These are phyloP conservation scores for Candida buenavistaensis DNA, from an alignment of 1,139 yeast species.

Conservation along the genomic window DNA sequence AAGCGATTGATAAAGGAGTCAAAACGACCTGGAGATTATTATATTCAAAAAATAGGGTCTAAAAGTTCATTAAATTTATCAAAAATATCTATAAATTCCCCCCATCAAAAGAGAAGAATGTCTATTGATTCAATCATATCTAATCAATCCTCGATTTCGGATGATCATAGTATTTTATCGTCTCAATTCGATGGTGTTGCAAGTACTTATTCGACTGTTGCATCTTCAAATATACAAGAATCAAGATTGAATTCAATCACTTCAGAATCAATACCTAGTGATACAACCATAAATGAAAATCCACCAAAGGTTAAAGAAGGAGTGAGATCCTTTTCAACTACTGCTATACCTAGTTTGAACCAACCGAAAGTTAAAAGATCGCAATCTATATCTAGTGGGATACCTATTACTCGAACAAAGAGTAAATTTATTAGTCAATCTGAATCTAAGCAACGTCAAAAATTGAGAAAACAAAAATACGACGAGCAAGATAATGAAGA, in stretches of 20 bases:
- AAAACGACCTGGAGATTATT: slow-evolving; percentile 48
- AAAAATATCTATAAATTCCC: slow-evolving; percentile 5
- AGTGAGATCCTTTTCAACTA: slow-evolving; percentile 12
- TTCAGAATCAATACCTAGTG: slow-evolving; percentile 8
- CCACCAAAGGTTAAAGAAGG: too few relatives aligned
- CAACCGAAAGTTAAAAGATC: slow-evolving; percentile 1
- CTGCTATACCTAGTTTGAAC: slow-evolving; percentile 7
- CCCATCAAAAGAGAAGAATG: slow-evolving; percentile 22
- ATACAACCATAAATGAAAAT: background rate
- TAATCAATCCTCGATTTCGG: slow-evolving; percentile 35
- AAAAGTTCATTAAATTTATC: slow-evolving; percentile 9
- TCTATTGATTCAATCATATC: slow-evolving; percentile 41
- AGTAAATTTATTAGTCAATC: slow-evolving; percentile 35
- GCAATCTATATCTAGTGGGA: slow-evolving; percentile 12
- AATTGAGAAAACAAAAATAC: slow-evolving; percentile 40
- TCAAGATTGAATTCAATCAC: slow-evolving; percentile 43
- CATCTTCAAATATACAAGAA: slow-evolving; percentile 17
- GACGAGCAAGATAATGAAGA: slow-evolving; percentile 48
- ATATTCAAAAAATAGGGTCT: slow-evolving; percentile 30
- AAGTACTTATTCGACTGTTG: slow-evolving; percentile 2
- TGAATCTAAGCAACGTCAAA: slow-evolving; percentile 41
- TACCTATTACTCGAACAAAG: slow-evolving; percentile 32
- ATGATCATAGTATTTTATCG: slow-evolving; percentile 38
- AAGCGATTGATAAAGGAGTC: too few relatives aligned
- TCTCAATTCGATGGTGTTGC: slow-evolving; percentile 30